These are phyloP conservation scores for Thalassiosira allenii DNA, from an alignment of 352 stramenopile species.

Conservation along the genomic window DNA sequence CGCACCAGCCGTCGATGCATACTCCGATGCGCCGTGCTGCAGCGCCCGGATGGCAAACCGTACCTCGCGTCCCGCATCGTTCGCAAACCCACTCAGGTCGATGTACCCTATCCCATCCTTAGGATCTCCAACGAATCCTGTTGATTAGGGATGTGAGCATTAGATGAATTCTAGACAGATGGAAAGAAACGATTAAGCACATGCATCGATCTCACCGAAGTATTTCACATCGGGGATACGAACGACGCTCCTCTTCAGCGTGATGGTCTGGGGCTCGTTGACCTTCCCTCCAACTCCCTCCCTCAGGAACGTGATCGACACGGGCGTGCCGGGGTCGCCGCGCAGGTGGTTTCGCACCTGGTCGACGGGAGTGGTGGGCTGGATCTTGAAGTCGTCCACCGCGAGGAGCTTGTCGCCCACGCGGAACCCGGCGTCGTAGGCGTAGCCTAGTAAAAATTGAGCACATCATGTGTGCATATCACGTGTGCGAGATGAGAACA, in stretches of 20 bases:
- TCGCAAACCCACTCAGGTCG: conserved; percentile 86
- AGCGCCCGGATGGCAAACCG: conserved; percentile 74
- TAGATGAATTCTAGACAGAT: too few species aligned
- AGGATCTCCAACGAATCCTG: conserved; percentile 84
- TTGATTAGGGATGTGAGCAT: conserved; percentile 34
- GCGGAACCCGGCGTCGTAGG: conserved; percentile 84
- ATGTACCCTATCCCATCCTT: conserved; percentile 89
- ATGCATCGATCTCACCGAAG: conserved; percentile 52
- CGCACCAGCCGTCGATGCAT: conserved; percentile 23
- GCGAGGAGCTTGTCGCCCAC: conserved; percentile 84
- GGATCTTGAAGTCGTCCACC: conserved; percentile 73
- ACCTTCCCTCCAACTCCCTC: conserved; percentile 66
- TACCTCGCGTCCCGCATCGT: conserved; percentile 82
- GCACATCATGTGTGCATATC: too few species aligned
- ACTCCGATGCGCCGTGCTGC: conserved; percentile 69
- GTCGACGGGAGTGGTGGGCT: conserved; percentile 72
- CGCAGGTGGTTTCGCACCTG: conserved; percentile 87
- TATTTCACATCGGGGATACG: conserved; percentile 87
- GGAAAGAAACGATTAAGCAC: too few species aligned
- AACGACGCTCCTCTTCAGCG: conserved; percentile 80
- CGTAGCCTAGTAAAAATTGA: too few species aligned
- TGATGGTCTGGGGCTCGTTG: conserved; percentile 71
- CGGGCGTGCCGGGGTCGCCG: conserved; percentile 85
- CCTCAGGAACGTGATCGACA: conserved; percentile 82
- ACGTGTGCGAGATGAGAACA: too few species aligned